phyloP scores from a whole-genome alignment of 1,284 basidiomycete genomes.

The Ustilago trichophora region DNA sequence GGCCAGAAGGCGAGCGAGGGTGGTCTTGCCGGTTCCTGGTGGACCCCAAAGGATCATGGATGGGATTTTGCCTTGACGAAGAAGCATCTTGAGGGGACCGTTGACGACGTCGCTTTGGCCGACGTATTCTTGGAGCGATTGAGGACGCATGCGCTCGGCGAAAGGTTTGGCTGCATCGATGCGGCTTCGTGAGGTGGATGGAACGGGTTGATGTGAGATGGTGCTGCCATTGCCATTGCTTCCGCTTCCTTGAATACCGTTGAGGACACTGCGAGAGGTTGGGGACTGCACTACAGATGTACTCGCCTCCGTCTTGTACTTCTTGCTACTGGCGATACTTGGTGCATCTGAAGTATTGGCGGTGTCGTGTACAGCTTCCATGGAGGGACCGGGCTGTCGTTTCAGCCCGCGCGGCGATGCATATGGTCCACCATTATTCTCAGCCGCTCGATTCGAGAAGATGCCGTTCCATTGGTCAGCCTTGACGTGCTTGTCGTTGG shows the following conservation, averaged over 20 bases:
- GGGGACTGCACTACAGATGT: neutral
- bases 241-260: neutral
- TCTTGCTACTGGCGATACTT: constrained; percentile 2
- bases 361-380: neutral
- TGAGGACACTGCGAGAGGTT: neutral
- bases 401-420: constrained; percentile 13
- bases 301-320: neutral
- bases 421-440: neutral
- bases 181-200: constrained; percentile 27
- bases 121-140: constrained; percentile 57
- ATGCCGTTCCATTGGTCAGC: constrained; percentile 27
- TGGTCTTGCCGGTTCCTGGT: constrained; percentile 76
- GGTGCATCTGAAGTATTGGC: neutral
- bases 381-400: neutral
- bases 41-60: constrained; percentile 65
- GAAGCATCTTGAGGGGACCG: constrained; percentile 55
- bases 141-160: constrained; percentile 62
- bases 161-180: constrained; percentile 54
- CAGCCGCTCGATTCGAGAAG: neutral
- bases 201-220: neutral
- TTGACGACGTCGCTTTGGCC: constrained; percentile 55
- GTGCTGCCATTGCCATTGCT: neutral
- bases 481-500: constrained; percentile 3
- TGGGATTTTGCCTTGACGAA: constrained; percentile 53
- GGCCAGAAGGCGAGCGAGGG: constrained; percentile 78